These are phyloP conservation scores for Phaseolus coccineus DNA, from an alignment of 331 rosid species.

Conservation along the genomic window DNA sequence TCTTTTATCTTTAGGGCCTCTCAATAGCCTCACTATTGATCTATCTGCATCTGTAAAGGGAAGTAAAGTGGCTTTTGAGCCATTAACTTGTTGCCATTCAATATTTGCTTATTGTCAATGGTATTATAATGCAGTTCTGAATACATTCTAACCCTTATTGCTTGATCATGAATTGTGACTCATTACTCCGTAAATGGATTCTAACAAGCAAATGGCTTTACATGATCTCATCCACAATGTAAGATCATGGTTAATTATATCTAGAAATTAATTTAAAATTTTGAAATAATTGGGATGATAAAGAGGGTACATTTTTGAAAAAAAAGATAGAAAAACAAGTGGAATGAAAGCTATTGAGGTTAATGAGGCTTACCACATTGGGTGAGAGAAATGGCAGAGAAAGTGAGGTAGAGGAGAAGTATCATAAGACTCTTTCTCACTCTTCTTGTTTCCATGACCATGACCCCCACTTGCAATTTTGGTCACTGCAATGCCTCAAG, in stretches of 20 bases:
- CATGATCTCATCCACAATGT: slow-evolving; percentile 2
- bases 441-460: slow-evolving; percentile 61
- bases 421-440: slow-evolving; percentile 47
- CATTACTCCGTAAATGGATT: slow-evolving; percentile 10
- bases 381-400: slow-evolving; percentile 58
- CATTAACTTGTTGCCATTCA: slow-evolving; percentile 9
- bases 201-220: slow-evolving; percentile 18
- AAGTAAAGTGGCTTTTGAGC: slow-evolving; percentile 25
- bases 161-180: not conserved
- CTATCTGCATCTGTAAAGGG: slow-evolving; percentile 62
- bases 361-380: slow-evolving; percentile 67
- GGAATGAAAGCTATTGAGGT: not conserved
- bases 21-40: slow-evolving; percentile 46
- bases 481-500: slow-evolving; percentile 31
- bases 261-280: not conserved
- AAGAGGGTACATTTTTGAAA: not conserved
- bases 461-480: slow-evolving; percentile 43
- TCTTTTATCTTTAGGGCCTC: slow-evolving; percentile 47
- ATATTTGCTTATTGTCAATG: slow-evolving; percentile 22
- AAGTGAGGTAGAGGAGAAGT: slow-evolving; percentile 53
- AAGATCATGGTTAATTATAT: slow-evolving; percentile 34
- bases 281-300: not conserved
- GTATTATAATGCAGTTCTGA: slow-evolving; percentile 18
- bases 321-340: not conserved
- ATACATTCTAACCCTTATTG: slow-evolving; percentile 1